phyloP scores from a whole-genome alignment of 1,284 basidiomycete genomes.

The Moniliophthora roreri region DNA sequence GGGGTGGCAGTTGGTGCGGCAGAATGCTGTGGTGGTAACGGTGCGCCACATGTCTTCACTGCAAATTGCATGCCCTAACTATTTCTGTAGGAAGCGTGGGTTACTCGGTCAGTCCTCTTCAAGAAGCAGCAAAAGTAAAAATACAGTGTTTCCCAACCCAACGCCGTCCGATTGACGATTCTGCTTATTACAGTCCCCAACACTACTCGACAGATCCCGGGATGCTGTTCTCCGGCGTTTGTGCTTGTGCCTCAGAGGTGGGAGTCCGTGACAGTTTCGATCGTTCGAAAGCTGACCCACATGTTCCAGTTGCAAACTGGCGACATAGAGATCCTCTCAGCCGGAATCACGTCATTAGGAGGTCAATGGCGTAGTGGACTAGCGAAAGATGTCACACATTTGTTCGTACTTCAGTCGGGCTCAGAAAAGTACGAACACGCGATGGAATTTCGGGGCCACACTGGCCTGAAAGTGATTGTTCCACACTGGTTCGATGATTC shows the following conservation, averaged over 20 bases:
- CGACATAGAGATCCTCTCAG: constrained; percentile 74
- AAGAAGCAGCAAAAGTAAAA: constrained; percentile 59
- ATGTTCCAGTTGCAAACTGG: constrained; percentile 47
- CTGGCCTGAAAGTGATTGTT: constrained; percentile 60
- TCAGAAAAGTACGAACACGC: constrained; percentile 64
- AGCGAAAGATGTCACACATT: constrained; percentile 83
- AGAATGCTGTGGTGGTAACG: constrained; percentile 39
- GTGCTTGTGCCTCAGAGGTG: constrained; percentile 69
- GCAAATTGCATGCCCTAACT: neutral
- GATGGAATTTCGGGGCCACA: constrained; percentile 53
- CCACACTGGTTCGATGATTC: constrained; percentile 87
- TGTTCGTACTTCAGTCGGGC: constrained; percentile 59
- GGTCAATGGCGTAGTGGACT: constrained; percentile 78
- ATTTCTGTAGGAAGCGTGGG: constrained; percentile 46
- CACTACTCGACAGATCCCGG: constrained; percentile 76
- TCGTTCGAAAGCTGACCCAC: too few relatives aligned
- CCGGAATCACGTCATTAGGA: constrained; percentile 74
- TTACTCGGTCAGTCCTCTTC: constrained; percentile 61
- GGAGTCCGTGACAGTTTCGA: too few relatives aligned
- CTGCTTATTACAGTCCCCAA: constrained; percentile 35
- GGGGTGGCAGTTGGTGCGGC: constrained; percentile 40
- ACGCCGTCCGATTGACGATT: neutral
- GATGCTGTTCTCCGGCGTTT: constrained; percentile 81
- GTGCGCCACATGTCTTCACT: constrained; percentile 29
- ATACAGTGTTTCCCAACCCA: neutral